These are phyloP conservation scores for Diplodia intermedia DNA, from an alignment of 2,329 filamentous ascomycete species.

Conservation along the genomic window DNA sequence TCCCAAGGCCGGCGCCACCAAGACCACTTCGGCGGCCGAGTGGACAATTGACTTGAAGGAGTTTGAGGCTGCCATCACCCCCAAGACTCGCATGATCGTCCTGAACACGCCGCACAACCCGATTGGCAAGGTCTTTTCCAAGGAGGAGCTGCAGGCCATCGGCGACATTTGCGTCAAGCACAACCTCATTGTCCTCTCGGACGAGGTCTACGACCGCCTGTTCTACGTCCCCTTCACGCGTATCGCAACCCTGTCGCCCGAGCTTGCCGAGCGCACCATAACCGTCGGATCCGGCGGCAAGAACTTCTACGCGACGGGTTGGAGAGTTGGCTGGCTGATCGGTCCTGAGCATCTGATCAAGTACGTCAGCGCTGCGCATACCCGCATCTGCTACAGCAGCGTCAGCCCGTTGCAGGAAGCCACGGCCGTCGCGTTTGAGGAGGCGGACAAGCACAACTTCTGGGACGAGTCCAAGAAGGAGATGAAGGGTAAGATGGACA, in stretches of 20 bases:
- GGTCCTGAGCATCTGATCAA: slow-evolving; percentile 88
- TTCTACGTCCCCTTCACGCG: slow-evolving; percentile 96
- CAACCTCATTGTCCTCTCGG: slow-evolving; percentile 83
- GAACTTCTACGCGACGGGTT: slow-evolving; percentile 97
- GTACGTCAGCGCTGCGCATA: slow-evolving; percentile 91
- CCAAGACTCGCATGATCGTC: slow-evolving; percentile 95
- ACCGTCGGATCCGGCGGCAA: slow-evolving; percentile 97
- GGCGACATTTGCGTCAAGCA: slow-evolving; percentile 90
- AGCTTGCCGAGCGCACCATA: slow-evolving; percentile 84
- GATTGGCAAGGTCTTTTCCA: slow-evolving; percentile 92
- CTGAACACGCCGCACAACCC: slow-evolving; percentile 91
- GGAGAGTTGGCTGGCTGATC: slow-evolving; percentile 95
- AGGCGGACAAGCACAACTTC: slow-evolving; percentile 84
- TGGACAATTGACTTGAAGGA: slow-evolving; percentile 88
- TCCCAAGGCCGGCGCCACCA: slow-evolving; percentile 76
- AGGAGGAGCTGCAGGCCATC: slow-evolving; percentile 81
- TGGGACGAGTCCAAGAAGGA: slow-evolving; percentile 84
- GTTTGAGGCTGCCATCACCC: slow-evolving; percentile 80
- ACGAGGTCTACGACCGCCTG: slow-evolving; percentile 84
- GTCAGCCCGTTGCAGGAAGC: slow-evolving; percentile 95
- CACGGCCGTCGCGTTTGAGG: slow-evolving; percentile 89
- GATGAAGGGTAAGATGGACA: slow-evolving; percentile 88
- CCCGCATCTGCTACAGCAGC: slow-evolving; percentile 92
- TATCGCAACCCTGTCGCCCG: slow-evolving; percentile 87
- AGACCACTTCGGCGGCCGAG: slow-evolving; percentile 83